Conservation (phyloP, 2,329 filamentous ascomycete genomes). For the Fusarium liriodendri region DNA sequence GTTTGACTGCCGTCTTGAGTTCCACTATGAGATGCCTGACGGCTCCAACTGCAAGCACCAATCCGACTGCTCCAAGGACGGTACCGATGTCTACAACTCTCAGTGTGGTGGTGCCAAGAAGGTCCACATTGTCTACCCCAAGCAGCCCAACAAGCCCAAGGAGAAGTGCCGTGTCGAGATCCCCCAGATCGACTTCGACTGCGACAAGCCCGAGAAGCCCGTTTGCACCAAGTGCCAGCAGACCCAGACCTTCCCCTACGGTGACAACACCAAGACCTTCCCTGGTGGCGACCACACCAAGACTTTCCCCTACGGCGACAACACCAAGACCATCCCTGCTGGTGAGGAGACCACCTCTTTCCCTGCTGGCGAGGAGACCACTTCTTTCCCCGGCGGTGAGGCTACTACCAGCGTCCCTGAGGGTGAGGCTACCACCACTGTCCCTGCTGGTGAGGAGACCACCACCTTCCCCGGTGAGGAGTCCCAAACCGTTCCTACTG, state of each 20-base stretch:
- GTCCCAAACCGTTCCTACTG: slow-evolving; percentile 10
- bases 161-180: slow-evolving; percentile 77
- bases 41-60: slow-evolving; percentile 85
- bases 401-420: slow-evolving; percentile 17
- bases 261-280: slow-evolving; percentile 5
- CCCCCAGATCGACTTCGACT: slow-evolving; percentile 82
- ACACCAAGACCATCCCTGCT: slow-evolving; percentile 25
- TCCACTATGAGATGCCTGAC: slow-evolving; percentile 89
- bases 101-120: slow-evolving; percentile 93
- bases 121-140: slow-evolving; percentile 77
- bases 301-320: slow-evolving; percentile 8
- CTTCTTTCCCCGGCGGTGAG: slow-evolving; percentile 18
- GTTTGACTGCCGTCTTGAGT: slow-evolving; percentile 82
- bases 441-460: slow-evolving; percentile 22
- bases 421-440: slow-evolving; percentile 16
- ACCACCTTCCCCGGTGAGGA: slow-evolving; percentile 12
- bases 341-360: slow-evolving; percentile 8
- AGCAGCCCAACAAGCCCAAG: slow-evolving; percentile 64
- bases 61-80: slow-evolving; percentile 72
- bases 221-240: slow-evolving; percentile 19
- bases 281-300: slow-evolving; percentile 8
- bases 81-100: slow-evolving; percentile 80
- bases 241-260: slow-evolving; percentile 1
- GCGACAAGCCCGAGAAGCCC: slow-evolving; percentile 52
- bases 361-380: slow-evolving; percentile 14